A percentile compares a stretch with the other conserved stretches of the same genome.
These are phyloP conservation scores for Aspergillus homomorphus DNA, from an alignment of 495 filamentous ascomycete genomes.

Conservation along the genomic window DNA sequence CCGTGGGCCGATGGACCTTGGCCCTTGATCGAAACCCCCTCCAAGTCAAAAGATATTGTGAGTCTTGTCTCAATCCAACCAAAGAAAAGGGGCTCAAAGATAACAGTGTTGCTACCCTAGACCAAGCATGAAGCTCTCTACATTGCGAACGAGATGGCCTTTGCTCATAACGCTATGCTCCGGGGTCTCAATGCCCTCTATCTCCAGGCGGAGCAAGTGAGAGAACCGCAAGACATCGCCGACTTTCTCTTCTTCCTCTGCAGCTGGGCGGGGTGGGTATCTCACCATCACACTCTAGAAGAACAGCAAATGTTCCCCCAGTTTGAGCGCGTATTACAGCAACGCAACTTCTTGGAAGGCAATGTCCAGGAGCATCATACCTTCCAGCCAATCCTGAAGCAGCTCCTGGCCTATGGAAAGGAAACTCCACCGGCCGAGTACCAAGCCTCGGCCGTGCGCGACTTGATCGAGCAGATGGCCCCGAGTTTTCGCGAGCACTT, in stretches of 20 bases:
- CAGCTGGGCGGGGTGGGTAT: not conserved
- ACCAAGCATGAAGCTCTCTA: not conserved
- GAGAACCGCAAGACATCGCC: not conserved
- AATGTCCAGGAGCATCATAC: not conserved
- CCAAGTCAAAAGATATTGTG: too few relatives aligned
- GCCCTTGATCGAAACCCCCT: too few relatives aligned
- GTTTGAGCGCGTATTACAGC: not conserved
- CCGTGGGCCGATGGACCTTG: too few relatives aligned
- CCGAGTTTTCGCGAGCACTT: constrained; percentile 2
- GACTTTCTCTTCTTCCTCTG: constrained; percentile 7
- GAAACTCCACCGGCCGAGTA: not conserved
- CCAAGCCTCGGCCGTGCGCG: not conserved
- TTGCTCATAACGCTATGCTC: constrained; percentile 5
- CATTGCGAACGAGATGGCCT: constrained; percentile 8
- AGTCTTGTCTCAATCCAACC: too few relatives aligned
- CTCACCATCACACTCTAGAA: constrained; percentile 5
- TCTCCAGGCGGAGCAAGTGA: not conserved
- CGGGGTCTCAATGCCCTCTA: constrained; percentile 7
- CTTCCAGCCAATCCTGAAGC: not conserved
- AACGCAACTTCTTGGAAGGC: not conserved
- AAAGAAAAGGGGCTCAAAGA: too few relatives aligned
- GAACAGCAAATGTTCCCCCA: constrained; percentile 2
- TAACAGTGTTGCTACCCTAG: too few relatives aligned
- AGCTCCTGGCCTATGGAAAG: not conserved
- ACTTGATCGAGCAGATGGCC: not conserved